Evolutionary conservation across 2,329 filamentous ascomycete species (phyloP).

Genomic region (Stagonosporopsis rhizophila): DNA sequence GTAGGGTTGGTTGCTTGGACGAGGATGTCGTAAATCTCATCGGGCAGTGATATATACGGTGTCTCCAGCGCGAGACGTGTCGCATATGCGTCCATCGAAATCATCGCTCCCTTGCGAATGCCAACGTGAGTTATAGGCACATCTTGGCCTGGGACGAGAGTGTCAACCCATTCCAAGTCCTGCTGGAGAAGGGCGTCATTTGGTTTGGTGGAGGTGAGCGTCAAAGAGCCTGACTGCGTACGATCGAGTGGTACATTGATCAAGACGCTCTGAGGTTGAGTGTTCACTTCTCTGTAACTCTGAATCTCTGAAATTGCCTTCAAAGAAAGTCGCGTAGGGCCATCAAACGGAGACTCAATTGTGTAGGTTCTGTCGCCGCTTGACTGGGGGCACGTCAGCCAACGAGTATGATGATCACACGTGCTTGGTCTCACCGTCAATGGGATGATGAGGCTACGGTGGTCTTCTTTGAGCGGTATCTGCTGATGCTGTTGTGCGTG

Average conservation of each 20-base stretch:
- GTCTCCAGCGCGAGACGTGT: constrained; percentile 22
- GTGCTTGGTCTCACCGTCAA: constrained; percentile 2
- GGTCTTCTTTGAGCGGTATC: constrained; percentile 7
- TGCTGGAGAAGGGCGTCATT: not conserved
- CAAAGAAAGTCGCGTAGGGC: not conserved
- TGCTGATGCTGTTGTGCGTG: constrained; percentile 15
- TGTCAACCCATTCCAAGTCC: constrained; percentile 8
- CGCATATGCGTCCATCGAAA: constrained; percentile 12
- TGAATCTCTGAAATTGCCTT: constrained; percentile 1
- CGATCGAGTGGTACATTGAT: constrained; percentile 12
- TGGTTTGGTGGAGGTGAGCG: not conserved
- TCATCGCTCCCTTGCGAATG: constrained; percentile 27
- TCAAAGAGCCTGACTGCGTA: constrained; percentile 1
- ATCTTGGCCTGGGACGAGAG: constrained; percentile 5
- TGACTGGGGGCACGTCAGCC: not conserved
- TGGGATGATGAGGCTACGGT: not conserved
- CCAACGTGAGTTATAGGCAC: constrained; percentile 21
- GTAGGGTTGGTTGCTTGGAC: constrained; percentile 21
- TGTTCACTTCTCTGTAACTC: not conserved
- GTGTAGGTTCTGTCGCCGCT: not conserved
- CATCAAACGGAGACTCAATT: not conserved
- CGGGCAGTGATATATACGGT: constrained; percentile 23
- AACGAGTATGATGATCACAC: no score
- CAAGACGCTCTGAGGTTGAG: constrained; percentile 3
- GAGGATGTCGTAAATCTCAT: constrained; percentile 25